These are phyloP conservation scores for Tarenaya hassleriana DNA, from an alignment of 345 rosid species.

Conservation along the genomic window DNA sequence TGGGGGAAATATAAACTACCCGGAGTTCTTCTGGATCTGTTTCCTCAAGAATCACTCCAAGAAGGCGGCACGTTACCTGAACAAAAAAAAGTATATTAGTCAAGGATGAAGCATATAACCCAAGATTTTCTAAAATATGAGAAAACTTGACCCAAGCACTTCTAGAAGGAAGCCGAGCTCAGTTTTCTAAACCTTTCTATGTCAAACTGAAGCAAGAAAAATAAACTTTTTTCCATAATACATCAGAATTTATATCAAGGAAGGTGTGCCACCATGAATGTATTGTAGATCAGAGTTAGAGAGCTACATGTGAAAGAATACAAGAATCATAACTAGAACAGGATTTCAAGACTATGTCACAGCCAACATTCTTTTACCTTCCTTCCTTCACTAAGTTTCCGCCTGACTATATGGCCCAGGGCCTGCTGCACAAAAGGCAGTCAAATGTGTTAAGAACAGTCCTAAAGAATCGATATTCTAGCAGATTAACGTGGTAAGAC, in stretches of 20 bases:
- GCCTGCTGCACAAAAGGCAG: constrained; percentile 48
- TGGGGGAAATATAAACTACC: constrained; percentile 27
- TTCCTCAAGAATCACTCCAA: constrained; percentile 90
- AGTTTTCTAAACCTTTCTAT: neutral
- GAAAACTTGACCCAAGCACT: neutral
- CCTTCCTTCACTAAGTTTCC: constrained; percentile 87
- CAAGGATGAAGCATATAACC: constrained; percentile 1
- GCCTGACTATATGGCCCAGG: constrained; percentile 76
- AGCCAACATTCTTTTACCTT: constrained; percentile 41
- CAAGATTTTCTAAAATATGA: neutral
- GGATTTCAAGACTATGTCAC: constrained; percentile 9
- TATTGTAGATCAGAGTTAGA: neutral
- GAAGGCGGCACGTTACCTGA: constrained; percentile 88
- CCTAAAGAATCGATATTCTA: neutral
- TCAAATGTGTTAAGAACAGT: neutral
- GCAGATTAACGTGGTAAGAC: neutral
- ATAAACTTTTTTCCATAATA: neutral
- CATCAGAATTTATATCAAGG: neutral
- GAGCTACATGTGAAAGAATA: neutral
- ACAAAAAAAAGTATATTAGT: constrained; percentile 15
- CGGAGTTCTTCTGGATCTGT: constrained; percentile 81
- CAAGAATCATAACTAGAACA: neutral
- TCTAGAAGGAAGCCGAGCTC: neutral
- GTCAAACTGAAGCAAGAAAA: neutral
- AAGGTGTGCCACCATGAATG: neutral